Conservation (phyloP, 768 basidiomycete genomes). For the Sporobolomyces phaffii region DNA sequence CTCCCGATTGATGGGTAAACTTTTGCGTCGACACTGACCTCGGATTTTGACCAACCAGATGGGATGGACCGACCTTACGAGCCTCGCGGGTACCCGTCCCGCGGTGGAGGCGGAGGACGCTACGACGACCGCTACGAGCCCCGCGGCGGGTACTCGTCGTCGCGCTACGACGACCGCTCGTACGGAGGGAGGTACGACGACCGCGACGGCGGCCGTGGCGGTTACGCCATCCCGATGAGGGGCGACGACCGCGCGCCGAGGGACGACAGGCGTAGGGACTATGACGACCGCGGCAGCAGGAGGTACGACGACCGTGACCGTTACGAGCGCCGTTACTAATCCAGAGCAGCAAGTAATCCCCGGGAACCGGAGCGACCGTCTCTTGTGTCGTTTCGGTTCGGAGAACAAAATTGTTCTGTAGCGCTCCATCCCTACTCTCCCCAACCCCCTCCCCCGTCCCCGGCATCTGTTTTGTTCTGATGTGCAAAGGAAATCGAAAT, state of each 20-base stretch:
- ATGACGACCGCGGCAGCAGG: constrained; percentile 50
- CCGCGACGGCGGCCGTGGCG: constrained; percentile 41
- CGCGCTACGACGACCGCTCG: constrained; percentile 24
- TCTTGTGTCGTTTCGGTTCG: too few relatives aligned
- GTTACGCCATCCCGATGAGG: constrained; percentile 37
- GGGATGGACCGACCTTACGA: constrained; percentile 73
- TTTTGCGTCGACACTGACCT: too few relatives aligned
- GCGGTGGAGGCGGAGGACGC: constrained; percentile 18
- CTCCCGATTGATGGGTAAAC: too few relatives aligned
- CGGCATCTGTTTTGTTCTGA: too few relatives aligned
- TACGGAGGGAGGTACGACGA: constrained; percentile 49
- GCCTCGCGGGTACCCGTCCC: constrained; percentile 78
- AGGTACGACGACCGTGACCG: constrained; percentile 47
- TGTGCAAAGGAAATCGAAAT: too few relatives aligned
- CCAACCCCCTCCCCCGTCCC: too few relatives aligned
- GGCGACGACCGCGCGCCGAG: constrained; percentile 31
- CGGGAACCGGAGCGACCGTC: too few relatives aligned
- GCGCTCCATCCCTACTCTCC: too few relatives aligned
- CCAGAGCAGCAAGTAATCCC: too few relatives aligned
- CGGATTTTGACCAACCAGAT: not conserved
- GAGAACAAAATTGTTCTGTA: too few relatives aligned
- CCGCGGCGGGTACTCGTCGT: constrained; percentile 43
- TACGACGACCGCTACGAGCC: constrained; percentile 36
- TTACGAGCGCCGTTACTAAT: constrained; percentile 23
- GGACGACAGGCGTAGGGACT: constrained; percentile 42